Conservation (phyloP, 495 filamentous ascomycete genomes). For the Tuber microsphaerosporum region DNA sequence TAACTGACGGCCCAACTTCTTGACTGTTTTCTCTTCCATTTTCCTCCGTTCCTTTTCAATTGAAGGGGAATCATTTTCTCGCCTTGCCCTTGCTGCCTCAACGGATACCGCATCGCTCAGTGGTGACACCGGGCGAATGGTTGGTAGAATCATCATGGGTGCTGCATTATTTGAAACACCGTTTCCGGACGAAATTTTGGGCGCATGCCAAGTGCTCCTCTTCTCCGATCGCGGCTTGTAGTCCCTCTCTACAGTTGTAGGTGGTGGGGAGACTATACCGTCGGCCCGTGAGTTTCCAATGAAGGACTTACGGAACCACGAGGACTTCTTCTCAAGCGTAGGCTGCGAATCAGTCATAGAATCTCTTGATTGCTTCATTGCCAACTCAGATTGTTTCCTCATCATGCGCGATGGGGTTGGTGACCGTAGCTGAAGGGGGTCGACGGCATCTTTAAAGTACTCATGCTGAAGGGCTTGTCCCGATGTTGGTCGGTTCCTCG, state of each 20-base stretch:
- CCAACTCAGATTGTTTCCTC: conserved; percentile 78
- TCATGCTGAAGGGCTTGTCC: conserved; percentile 86
- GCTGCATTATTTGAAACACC: conserved; percentile 56
- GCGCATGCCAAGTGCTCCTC: conserved; percentile 42
- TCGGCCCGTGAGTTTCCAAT: conserved; percentile 50
- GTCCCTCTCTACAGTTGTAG: conserved; percentile 47
- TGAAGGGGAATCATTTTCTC: conserved; percentile 33
- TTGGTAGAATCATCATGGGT: conserved; percentile 95
- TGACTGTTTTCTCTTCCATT: conserved; percentile 63
- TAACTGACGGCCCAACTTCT: conserved; percentile 93
- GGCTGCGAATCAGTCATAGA: conserved; percentile 46
- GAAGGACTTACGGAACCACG: conserved; percentile 92
- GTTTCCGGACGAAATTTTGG: conserved; percentile 31
- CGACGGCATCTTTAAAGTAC: conserved; percentile 91
- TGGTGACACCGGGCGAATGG: conserved; percentile 89
- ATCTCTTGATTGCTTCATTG: conserved; percentile 62
- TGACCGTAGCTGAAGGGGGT: conserved; percentile 86
- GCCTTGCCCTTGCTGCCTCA: conserved; percentile 53
- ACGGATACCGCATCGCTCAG: conserved; percentile 86
- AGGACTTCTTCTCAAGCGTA: conserved; percentile 70
- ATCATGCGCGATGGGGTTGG: conserved; percentile 69
- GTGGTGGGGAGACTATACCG: conserved; percentile 43
- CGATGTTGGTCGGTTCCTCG: conserved; percentile 86
- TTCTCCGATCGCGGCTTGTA: conserved; percentile 38
- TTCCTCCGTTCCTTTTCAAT: conserved; percentile 45